Percentiles rank a stretch among this genome's conserved stretches.
Evolutionary conservation across 768 basidiomycete species (phyloP).

Genomic region (Lactifluus subvellereus): DNA sequence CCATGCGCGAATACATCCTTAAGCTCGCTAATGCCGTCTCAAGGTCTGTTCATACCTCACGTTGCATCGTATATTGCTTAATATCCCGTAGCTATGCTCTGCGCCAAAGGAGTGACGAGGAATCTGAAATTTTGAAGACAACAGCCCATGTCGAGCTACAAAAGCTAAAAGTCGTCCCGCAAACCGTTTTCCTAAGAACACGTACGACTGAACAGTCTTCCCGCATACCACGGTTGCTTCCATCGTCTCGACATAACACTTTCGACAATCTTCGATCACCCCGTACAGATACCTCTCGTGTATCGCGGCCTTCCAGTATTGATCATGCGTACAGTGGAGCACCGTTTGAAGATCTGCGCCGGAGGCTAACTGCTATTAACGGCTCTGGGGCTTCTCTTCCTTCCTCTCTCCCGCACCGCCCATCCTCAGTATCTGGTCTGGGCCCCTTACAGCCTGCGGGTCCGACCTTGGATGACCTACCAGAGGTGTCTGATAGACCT

Average conservation of each 20-base stretch:
- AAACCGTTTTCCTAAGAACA: conserved; percentile 82
- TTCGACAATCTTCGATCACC: conserved; percentile 39
- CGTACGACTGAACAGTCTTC: conserved; percentile 37
- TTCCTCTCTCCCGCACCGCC: conserved; percentile 35
- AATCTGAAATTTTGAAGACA: conserved; percentile 57
- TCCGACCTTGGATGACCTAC: conserved; percentile 28
- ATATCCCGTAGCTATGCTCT: conserved; percentile 53
- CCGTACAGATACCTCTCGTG: conserved; percentile 44
- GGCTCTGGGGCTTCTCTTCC: conserved; percentile 61
- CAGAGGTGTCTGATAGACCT: conserved; percentile 47
- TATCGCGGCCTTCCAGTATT: conserved; percentile 43
- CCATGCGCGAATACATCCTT: conserved; percentile 82
- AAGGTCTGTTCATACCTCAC: conserved; percentile 38
- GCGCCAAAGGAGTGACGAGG: conserved; percentile 55
- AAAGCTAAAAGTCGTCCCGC: conserved; percentile 84
- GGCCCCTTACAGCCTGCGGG: conserved; percentile 27
- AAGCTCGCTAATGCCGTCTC: conserved; percentile 76
- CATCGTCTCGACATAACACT: conserved; percentile 39
- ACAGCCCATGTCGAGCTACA: conserved; percentile 71
- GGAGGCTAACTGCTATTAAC: conserved; percentile 70
- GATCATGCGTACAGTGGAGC: conserved; percentile 46
- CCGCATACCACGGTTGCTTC: conserved; percentile 35
- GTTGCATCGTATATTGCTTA: neutral
- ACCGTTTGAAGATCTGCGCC: conserved; percentile 72
- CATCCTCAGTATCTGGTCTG: conserved; percentile 27